Base-by-base conservation (phyloP, 768 basidiomycete species). In the Phanerochaete sordida region DNA sequence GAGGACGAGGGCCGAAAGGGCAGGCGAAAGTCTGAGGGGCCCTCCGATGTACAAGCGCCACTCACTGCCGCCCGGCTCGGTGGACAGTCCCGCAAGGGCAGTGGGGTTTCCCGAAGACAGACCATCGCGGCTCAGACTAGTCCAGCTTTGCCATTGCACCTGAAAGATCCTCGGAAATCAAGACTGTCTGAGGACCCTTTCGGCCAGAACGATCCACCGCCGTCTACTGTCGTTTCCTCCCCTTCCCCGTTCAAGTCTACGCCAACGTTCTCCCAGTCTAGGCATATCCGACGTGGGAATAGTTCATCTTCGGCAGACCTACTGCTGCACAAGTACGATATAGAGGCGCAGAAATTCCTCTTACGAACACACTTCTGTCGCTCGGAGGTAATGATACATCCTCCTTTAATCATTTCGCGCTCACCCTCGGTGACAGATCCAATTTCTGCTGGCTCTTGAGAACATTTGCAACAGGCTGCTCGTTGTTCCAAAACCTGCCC, bases 381-480 rank as follows among this genome's bases (percentile, higher is more conserved):
- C 37, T 90, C 91, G 9, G 91, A 88, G 86, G 93, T 88, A 24
- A 39, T 31, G 27, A n/a, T 24, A 47, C 57, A 33, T 60, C 28
- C 52, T 30, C 50, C 28, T 28, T 12, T 54, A 23, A 58, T 60
- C 8, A 6, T 62, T 6, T 46, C n/a, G 11, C 19, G 39, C 39
- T 43, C 39, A 43, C 11, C 4, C 11, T 43, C 11, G 4, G 39
- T 1, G 27, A 26, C 57, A 95, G 88, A 83, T 95, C 51, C 84
- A 89, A 76, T 97, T 98, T 73, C 73, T 98, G 55, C 82, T 95
- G 50, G 82, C 86, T 19, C 81, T 99, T 50, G 96, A 98, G 73
- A 90, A 87, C 69, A 95, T 99, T 66, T 93, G 88, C 65, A 96
- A 96, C 69, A 83, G 92, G 52, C 81, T 99, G 37, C 76, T 99